Conservation (phyloP, 2,329 filamentous ascomycete genomes). For the Cyphellophora attinorum region DNA sequence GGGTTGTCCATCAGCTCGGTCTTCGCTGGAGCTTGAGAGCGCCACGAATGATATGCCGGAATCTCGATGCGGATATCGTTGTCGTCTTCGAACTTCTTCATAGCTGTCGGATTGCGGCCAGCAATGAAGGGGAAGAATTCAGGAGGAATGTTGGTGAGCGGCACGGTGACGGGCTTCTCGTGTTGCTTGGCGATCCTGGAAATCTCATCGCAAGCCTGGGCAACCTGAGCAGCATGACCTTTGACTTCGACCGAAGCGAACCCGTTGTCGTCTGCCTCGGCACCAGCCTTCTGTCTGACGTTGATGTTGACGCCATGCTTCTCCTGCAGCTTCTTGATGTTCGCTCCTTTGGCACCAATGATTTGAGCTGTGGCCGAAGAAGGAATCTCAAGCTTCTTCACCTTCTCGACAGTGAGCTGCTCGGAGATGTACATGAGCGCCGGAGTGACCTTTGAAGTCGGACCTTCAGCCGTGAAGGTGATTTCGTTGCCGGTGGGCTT, state of each 20-base stretch:
- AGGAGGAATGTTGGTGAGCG: constrained; percentile 72
- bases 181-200: constrained; percentile 80
- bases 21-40: constrained; percentile 50
- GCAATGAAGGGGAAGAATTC: constrained; percentile 96
- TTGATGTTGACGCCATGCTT: constrained; percentile 75
- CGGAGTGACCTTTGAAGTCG: constrained; percentile 73
- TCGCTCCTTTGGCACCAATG: constrained; percentile 83
- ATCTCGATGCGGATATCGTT: constrained; percentile 74
- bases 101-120: constrained; percentile 60
- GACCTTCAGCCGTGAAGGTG: constrained; percentile 77
- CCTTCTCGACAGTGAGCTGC: constrained; percentile 74
- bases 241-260: constrained; percentile 81
- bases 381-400: constrained; percentile 69
- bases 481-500: constrained; percentile 63
- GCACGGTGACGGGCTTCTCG: constrained; percentile 69
- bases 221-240: constrained; percentile 80
- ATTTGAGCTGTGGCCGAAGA: constrained; percentile 77
- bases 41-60: constrained; percentile 70
- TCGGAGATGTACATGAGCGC: constrained; percentile 82
- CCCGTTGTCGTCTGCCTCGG: constrained; percentile 67
- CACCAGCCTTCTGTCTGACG: constrained; percentile 49
- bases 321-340: constrained; percentile 82
- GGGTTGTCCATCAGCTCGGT: constrained; percentile 46
- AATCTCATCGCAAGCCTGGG: constrained; percentile 74
- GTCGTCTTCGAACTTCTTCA: constrained; percentile 59